Conservation (phyloP, 345 rosid genomes). For the Noccaea bulbosa region DNA sequence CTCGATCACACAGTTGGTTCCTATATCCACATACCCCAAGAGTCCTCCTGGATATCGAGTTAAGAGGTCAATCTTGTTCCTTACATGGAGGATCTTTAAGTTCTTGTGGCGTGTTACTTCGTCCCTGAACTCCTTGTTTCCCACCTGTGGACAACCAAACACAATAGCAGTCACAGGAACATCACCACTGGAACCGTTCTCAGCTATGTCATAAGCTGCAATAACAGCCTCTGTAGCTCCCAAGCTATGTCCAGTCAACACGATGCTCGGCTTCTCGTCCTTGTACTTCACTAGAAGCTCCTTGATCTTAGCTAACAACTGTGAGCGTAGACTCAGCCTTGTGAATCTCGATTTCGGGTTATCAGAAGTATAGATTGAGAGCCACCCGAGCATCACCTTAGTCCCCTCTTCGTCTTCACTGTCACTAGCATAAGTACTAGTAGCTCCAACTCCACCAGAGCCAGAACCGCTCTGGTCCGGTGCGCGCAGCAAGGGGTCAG, state of each 20-base stretch:
- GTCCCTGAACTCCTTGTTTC: constrained; percentile 64
- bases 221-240: constrained; percentile 79
- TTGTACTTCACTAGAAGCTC: constrained; percentile 54
- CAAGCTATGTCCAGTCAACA: constrained; percentile 78
- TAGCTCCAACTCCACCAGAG: background rate
- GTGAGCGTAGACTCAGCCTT: constrained; percentile 58
- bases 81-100: constrained; percentile 63
- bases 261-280: constrained; percentile 64
- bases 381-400: constrained; percentile 87
- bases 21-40: constrained; percentile 58
- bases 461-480: constrained; percentile 16
- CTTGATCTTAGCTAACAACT: constrained; percentile 57
- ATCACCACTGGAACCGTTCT: constrained; percentile 60
- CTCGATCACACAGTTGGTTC: constrained; percentile 64
- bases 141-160: constrained; percentile 81
- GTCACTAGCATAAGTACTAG: constrained; percentile 39
- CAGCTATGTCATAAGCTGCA: constrained; percentile 68
- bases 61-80: constrained; percentile 70
- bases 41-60: constrained; percentile 71
- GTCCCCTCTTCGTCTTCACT: constrained; percentile 59
- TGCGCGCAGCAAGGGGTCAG: constrained; percentile 49
- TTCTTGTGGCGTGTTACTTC: constrained; percentile 51
- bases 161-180: constrained; percentile 73
- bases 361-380: constrained; percentile 66
- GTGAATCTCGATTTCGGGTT: constrained; percentile 70